phyloP scores from a whole-genome alignment of 768 basidiomycete species.

The Mycena alexandri region DNA sequence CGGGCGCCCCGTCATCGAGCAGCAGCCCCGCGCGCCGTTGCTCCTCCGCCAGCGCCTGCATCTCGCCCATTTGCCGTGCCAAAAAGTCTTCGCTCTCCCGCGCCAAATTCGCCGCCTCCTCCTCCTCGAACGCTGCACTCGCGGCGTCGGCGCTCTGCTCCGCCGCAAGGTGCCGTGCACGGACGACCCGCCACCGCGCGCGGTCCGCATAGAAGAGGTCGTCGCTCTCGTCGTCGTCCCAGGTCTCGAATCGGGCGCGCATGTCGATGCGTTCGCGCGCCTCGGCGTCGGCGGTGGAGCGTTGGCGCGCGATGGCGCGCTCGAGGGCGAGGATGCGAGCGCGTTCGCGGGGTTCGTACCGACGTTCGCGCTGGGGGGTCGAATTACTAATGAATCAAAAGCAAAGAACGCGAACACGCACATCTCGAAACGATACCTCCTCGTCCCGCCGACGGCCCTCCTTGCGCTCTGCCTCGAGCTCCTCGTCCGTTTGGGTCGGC shows the following conservation, averaged over 20 bases:
- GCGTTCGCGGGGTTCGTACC: constrained; percentile 93
- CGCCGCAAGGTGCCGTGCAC: constrained; percentile 75
- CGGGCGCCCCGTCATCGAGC: constrained; percentile 91
- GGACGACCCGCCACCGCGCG: constrained; percentile 86
- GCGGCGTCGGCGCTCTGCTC: constrained; percentile 90
- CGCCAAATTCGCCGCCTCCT: constrained; percentile 88
- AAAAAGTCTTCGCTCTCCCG: constrained; percentile 95
- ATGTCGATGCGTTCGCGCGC: constrained; percentile 86
- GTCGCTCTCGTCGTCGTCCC: constrained; percentile 94
- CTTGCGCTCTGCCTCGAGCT: constrained; percentile 85
- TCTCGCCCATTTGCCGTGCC: constrained; percentile 94
- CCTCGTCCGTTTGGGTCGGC: constrained; percentile 84
- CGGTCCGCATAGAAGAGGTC: constrained; percentile 94
- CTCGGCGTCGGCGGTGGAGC: constrained; percentile 79
- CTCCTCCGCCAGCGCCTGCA: constrained; percentile 91
- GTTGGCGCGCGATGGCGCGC: constrained; percentile 79
- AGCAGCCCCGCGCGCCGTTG: constrained; percentile 92
- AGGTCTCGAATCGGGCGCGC: constrained; percentile 84
- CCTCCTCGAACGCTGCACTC: constrained; percentile 85
- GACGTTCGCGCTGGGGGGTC: constrained; percentile 81
- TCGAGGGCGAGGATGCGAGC: constrained; percentile 83
- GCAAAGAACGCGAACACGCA: constrained; percentile 55
- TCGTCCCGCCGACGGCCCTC: constrained; percentile 82
- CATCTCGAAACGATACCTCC: constrained; percentile 89
- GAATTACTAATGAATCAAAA: constrained; percentile 21